Evolutionary conservation across 257 asterid genomes (phyloP), one percentile per base, ranked within the genome.

Genomic region (Solanum pimpinellifolium): DNA sequence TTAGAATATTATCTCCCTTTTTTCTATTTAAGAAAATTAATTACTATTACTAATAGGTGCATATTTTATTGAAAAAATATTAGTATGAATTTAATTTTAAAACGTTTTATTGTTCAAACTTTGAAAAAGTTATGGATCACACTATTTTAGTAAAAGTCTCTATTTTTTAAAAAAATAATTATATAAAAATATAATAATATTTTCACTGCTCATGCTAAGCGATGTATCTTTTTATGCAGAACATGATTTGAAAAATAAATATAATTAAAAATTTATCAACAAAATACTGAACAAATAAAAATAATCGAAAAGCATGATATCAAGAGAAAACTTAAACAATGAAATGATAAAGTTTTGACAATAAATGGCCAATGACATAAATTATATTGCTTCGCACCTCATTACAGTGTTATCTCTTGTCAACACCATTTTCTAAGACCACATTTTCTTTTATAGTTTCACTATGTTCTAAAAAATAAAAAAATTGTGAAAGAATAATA

Each of bases 391-490:
- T 78, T 78, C 84, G 16, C 66, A 78, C 66, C 66, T 16, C 23
- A 78, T 15, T 7, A 25, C 66, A 46, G 42, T 41, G 74, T 84
- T 89, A 80, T 86, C 88, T 72, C 83, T 49, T 84, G 86, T 81
- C 83, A 83, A 49, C 7, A 89, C 89, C 93, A 92, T 93, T 93
- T 93, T 90, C 93, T 93, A 89, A 93, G 89, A 69, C 29, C 70
- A 74, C 75, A 44, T n/a, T 42, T 14, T 77, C 15, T 77, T 14
- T 35, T 4, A 44, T 23, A 9, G 2, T 0, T 4, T 11, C n/a
- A 23, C 69, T 62, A 60, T 23, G 33, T 31, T 35, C 3, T 73
- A 73, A 73, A 56, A 56, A 7, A 11, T 14, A 16, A 33, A 23
- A 16, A 23, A 23, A 1, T 62, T 10, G 18, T 9, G 11, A 37